Evolutionary conservation across 805 yeast species (phyloP).

Genomic region (Candida bentonensis): DNA sequence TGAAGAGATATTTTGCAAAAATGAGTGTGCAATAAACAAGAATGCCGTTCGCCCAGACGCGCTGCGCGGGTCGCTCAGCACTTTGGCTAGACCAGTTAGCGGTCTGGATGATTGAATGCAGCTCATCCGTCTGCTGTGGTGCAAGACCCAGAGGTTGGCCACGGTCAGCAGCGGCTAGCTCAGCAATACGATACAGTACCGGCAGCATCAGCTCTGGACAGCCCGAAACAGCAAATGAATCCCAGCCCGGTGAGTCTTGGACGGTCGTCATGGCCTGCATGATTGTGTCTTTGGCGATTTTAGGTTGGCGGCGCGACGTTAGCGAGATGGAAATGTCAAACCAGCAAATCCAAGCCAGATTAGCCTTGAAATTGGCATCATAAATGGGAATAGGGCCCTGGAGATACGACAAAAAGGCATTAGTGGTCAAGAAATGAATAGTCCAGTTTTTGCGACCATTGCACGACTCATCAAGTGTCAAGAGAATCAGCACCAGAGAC

Average conservation of each 20-base stretch:
- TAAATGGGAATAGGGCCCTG: not conserved
- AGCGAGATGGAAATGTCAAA: not conserved
- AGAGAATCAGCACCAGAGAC: not conserved
- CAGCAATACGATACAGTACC: not conserved
- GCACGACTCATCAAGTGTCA: conserved; percentile 1
- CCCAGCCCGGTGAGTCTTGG: not conserved
- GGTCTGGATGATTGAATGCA: not conserved
- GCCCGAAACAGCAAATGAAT: not conserved
- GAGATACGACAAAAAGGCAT: not conserved
- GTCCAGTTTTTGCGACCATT: conserved; percentile 1
- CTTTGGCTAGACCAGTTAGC: not conserved
- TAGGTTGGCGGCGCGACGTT: not conserved
- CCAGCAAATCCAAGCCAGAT: conserved; percentile 1
- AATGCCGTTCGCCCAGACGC: not conserved
- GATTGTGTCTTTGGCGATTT: not conserved
- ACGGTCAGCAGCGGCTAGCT: not conserved
- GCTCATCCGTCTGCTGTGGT: not conserved
- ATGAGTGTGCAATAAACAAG: not conserved
- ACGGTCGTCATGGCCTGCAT: not conserved
- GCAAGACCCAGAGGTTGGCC: not conserved
- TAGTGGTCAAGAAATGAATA: not conserved
- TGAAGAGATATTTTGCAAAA: not conserved
- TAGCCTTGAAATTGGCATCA: not conserved
- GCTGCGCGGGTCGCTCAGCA: not conserved
- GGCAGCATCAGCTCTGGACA: not conserved